Percentiles rank a stretch among this genome's conserved stretches.
Evolutionary conservation across 1,284 basidiomycete species (phyloP).

Genomic region (Puccinia novopanici): DNA sequence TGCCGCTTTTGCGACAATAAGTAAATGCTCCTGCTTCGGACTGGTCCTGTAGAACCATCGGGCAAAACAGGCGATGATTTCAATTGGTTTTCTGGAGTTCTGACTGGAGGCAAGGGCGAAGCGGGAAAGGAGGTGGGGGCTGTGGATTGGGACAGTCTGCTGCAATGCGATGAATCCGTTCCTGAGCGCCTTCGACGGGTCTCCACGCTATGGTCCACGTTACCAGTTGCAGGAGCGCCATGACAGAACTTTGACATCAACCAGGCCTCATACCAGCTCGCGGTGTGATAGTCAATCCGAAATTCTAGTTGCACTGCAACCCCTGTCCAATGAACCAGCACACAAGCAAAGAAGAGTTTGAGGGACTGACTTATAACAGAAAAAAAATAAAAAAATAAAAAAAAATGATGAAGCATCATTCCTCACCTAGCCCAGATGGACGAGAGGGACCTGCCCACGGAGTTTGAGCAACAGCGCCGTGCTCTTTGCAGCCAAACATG

Average conservation of each 20-base stretch:
- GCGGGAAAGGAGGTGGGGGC: background rate
- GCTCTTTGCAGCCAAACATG: slow-evolving; percentile 9
- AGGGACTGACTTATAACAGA: background rate
- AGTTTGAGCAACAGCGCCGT: background rate
- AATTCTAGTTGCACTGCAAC: background rate
- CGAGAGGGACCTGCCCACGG: background rate
- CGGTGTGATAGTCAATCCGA: background rate
- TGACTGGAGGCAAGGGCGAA: background rate
- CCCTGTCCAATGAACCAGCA: background rate
- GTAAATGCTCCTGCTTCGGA: slow-evolving; percentile 15
- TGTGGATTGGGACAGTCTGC: background rate
- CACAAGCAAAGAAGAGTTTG: background rate
- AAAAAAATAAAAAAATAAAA: background rate
- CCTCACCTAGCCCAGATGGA: background rate
- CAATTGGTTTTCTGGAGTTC: background rate
- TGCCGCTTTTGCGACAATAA: slow-evolving; percentile 11
- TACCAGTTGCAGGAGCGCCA: background rate
- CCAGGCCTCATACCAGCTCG: slow-evolving; percentile 20
- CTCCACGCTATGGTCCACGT: background rate
- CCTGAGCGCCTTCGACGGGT: background rate
- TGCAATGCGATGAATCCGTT: background rate
- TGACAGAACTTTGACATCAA: background rate
- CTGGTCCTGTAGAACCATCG: background rate
- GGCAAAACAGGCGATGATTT: background rate
- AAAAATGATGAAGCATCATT: background rate